Conservation (phyloP, 495 filamentous ascomycete genomes). For the Penicillium waksmanii region DNA sequence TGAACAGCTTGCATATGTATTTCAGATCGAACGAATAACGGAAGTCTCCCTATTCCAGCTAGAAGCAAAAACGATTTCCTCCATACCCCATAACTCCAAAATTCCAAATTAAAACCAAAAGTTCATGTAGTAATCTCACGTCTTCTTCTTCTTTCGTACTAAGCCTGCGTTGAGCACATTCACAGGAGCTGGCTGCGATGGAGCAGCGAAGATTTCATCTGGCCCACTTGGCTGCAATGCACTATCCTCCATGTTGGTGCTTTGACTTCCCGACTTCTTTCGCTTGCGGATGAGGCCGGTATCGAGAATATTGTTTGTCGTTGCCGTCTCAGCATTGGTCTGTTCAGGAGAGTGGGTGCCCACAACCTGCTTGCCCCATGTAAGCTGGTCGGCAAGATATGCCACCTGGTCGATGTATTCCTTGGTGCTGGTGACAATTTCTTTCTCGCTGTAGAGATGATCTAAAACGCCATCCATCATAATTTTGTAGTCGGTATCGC, state of each 20-base stretch:
- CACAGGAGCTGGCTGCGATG: slow-evolving; percentile 40
- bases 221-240: slow-evolving; percentile 17
- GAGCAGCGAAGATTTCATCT: slow-evolving; percentile 34
- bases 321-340: slow-evolving; percentile 32
- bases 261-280: slow-evolving; percentile 47
- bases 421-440: slow-evolving; percentile 69
- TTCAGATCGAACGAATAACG: too few relatives aligned
- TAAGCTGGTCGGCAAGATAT: slow-evolving; percentile 53
- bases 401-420: slow-evolving; percentile 72
- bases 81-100: slow-evolving; percentile 2
- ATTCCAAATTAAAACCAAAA: not conserved
- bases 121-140: slow-evolving; percentile 13
- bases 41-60: not conserved
- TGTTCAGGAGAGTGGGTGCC: slow-evolving; percentile 43
- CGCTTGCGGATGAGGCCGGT: slow-evolving; percentile 57
- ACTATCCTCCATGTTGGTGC: slow-evolving; percentile 15
- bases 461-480: slow-evolving; percentile 80
- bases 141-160: slow-evolving; percentile 70
- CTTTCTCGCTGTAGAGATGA: slow-evolving; percentile 73
- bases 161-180: slow-evolving; percentile 62
- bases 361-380: slow-evolving; percentile 58
- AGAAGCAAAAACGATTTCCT: slow-evolving; percentile 1
- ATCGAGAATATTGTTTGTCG: slow-evolving; percentile 43
- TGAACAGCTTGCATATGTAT: too few relatives aligned
- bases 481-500: slow-evolving; percentile 72